These are phyloP conservation scores for Volvox africanus DNA, from an alignment of 139 green algal species.

Conservation along the genomic window DNA sequence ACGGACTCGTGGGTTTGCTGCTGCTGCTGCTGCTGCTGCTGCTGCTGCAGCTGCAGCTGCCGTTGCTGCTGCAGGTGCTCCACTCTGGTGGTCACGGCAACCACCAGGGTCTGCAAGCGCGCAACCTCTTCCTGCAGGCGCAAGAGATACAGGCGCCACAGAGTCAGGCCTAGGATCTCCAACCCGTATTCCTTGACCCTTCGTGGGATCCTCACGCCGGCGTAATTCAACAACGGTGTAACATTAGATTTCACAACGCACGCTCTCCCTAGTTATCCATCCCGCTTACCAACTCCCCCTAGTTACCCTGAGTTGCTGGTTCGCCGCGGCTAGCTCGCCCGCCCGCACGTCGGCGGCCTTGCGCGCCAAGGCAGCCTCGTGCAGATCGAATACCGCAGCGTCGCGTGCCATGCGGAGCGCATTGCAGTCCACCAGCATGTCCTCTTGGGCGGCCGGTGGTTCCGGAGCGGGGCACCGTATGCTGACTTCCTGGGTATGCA, in stretches of 20 bases:
- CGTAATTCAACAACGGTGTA: too few relatives aligned
- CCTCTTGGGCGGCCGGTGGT: not conserved
- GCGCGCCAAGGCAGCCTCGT: not conserved
- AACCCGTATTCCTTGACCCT: not conserved
- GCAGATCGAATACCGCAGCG: not conserved
- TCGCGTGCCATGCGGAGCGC: conserved; percentile 23
- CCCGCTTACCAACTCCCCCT: not conserved
- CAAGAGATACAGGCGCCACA: not conserved
- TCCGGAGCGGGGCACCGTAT: not conserved
- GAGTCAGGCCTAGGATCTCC: not conserved
- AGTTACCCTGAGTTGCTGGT: not conserved
- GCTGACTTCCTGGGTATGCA: not conserved
- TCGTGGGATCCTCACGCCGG: too few relatives aligned
- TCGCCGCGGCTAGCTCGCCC: not conserved
- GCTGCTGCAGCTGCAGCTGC: not conserved
- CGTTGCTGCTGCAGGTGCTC: conserved; percentile 18
- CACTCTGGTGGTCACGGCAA: not conserved
- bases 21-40: too few relatives aligned
- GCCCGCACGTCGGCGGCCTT: not conserved
- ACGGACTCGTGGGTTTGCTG: too few relatives aligned
- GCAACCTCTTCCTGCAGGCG: conserved; percentile 7
- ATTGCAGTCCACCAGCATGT: not conserved
- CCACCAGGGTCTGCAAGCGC: not conserved
- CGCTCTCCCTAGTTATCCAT: not conserved
- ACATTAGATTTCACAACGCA: too few relatives aligned